Conservation (phyloP, 257 asterid species). For the Scutellaria galericulata region DNA sequence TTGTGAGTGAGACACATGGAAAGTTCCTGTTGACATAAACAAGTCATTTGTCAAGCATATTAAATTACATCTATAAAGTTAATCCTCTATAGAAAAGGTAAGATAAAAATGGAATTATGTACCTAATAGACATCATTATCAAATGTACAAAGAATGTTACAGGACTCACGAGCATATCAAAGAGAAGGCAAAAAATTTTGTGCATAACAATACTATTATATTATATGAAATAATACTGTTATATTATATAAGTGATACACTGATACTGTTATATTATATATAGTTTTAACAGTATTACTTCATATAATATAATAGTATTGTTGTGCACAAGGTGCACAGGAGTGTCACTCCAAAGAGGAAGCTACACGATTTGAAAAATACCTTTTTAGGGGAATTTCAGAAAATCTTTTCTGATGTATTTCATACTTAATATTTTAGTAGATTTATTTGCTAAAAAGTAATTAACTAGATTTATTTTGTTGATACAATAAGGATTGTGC, state of each 20-base stretch:
- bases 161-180: not conserved
- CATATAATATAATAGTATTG: too few relatives aligned
- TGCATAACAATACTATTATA: too few relatives aligned
- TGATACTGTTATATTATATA: too few relatives aligned
- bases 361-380: too few relatives aligned
- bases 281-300: too few relatives aligned
- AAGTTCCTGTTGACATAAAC: not conserved
- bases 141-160: not conserved
- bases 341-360: not conserved
- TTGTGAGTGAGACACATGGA: not conserved
- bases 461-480: not conserved
- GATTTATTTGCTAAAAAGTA: too few relatives aligned
- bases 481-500: too few relatives aligned
- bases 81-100: not conserved
- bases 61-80: not conserved
- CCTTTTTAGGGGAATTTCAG: not conserved
- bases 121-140: not conserved
- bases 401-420: not conserved
- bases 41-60: constrained; percentile 7
- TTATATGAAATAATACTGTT: too few relatives aligned
- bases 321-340: too few relatives aligned
- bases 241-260: too few relatives aligned
- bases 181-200: too few relatives aligned
- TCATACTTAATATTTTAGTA: not conserved
- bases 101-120: not conserved